Base-by-base conservation (phyloP, 306 rosid genomes). In the Casuarina cunninghamiana region DNA sequence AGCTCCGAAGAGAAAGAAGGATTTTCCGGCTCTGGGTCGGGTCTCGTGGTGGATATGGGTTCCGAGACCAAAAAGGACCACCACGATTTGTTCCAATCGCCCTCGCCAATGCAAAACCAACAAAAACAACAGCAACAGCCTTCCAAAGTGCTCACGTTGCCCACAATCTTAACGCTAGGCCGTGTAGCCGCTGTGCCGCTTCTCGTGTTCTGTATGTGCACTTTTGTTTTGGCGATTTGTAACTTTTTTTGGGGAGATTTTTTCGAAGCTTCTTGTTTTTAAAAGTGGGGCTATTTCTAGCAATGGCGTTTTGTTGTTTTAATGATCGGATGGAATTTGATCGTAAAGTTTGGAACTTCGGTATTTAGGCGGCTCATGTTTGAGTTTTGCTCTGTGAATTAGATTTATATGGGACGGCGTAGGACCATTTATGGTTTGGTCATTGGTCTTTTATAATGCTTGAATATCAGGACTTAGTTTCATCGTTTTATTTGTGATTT, bases 141-240 rank as follows among this genome's bases (percentile, higher is more conserved):
- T 82, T 76, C 93, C 58, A 91, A 93, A 75, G 78, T 96, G 70
- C 98, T 96, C 39, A 96, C 99, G 0, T 54, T 96, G 80, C 99
- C 99, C 4, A 96, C 99, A 61, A 83, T 93, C 60, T 80, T 96
- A 43, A 96, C 99, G 17, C 94, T 96, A 1, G 97, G 87, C 71
- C 99, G 98, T 35, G 99, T 96, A 55, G 99, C 96, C 5, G 89
- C 98, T 5, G 98, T 96, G 3, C 99, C 98, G 6, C 81, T 96
- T 74, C 88, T 96, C 35, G 85, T 96, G 60, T 73, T 85, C 42
- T 87, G 99, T 96, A 80, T 16, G 94, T 85, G 71, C 35, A 16
- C 21, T 8, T 76, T 9, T 46, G 10, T 48, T 79, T 2, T 61
- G 12, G 26, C 15, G 74, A 61, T 26, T 26, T 0, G 41, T 39